Percentiles rank a stretch among this genome's conserved stretches.
phyloP scores from a whole-genome alignment of 2,329 filamentous ascomycete genomes.

The Fusarium succisae region DNA sequence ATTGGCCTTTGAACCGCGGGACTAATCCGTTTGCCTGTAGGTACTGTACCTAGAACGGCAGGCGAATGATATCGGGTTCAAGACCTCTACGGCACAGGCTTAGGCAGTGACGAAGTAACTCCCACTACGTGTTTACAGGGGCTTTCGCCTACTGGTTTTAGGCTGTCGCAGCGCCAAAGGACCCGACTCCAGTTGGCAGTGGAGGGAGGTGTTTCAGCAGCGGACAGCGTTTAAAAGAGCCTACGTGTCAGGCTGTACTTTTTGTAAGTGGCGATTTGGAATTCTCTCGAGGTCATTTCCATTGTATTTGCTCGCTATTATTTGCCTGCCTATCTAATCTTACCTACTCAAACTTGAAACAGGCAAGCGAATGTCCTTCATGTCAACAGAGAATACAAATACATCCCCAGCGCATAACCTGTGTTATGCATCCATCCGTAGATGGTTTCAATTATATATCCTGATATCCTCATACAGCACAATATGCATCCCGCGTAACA shows the following conservation, averaged over 20 bases:
- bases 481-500: background rate
- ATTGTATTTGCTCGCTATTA: background rate
- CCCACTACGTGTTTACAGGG: conserved; percentile 17
- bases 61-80: background rate
- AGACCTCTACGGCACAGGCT: conserved; percentile 5
- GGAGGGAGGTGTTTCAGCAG: conserved; percentile 10
- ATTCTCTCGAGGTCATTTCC: background rate
- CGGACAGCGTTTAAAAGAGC: background rate
- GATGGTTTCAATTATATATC: conserved; percentile 14
- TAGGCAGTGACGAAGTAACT: background rate
- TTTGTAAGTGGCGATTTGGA: background rate
- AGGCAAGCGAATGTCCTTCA: background rate
- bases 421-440: background rate
- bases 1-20: conserved; percentile 18
- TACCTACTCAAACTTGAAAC: background rate
- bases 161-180: conserved; percentile 14
- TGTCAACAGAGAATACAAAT: background rate
- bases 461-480: background rate
- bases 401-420: background rate
- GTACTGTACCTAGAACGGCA: conserved; percentile 1
- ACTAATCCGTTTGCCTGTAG: background rate
- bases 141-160: conserved; percentile 16
- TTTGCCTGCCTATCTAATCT: background rate
- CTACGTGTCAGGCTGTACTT: conserved; percentile 18
- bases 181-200: background rate